These are phyloP conservation scores for Pleurotus salmoneostramineus DNA, from an alignment of 768 basidiomycete species.

Conservation along the genomic window DNA sequence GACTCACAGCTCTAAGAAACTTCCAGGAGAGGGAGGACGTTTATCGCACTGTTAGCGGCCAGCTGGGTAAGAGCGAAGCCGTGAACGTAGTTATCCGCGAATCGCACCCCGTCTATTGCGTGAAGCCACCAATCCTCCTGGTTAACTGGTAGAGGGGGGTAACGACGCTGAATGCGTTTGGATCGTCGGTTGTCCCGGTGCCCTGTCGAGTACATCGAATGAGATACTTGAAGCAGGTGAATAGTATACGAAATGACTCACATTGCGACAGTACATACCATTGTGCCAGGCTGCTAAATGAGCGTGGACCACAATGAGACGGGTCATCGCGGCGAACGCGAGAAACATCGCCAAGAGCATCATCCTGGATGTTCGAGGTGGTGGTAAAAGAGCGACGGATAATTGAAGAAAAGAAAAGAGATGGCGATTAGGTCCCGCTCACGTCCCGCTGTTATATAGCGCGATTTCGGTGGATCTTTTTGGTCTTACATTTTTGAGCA, in stretches of 20 bases:
- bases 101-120: constrained; percentile 11
- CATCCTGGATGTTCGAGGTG: too few relatives aligned
- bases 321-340: not conserved
- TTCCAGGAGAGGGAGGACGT: constrained; percentile 37
- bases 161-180: constrained; percentile 35
- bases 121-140: constrained; percentile 44
- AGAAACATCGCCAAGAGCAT: not conserved
- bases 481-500: too few relatives aligned
- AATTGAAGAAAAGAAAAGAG: too few relatives aligned
- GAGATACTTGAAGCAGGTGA: not conserved
- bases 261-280: constrained; percentile 45
- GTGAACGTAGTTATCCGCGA: not conserved
- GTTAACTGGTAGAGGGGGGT: constrained; percentile 38
- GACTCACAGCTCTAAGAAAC: constrained; percentile 40
- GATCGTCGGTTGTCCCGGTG: constrained; percentile 21
- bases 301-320: constrained; percentile 13
- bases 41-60: constrained; percentile 30
- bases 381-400: too few relatives aligned
- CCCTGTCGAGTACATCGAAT: constrained; percentile 19
- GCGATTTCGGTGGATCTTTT: too few relatives aligned
- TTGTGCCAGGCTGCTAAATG: constrained; percentile 39
- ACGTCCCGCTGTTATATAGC: too few relatives aligned
- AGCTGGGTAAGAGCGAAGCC: constrained; percentile 10
- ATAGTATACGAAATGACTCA: constrained; percentile 15
- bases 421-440: too few relatives aligned